Evolutionary conservation across 1,284 basidiomycete genomes (phyloP).

Genomic region (Mycena sp.): DNA sequence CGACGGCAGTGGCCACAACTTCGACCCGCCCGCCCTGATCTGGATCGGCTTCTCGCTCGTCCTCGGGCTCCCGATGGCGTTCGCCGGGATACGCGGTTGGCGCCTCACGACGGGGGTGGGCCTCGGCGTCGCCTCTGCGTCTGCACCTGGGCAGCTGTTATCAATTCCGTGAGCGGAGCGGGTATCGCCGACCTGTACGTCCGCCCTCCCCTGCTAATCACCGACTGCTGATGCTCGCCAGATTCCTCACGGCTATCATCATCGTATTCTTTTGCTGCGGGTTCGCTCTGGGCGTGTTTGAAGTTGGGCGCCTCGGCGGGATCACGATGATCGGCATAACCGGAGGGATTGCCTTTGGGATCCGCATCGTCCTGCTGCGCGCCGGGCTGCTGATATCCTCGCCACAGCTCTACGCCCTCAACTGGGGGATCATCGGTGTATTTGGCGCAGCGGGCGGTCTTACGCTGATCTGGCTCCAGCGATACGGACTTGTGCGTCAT

Average conservation of each 20-base stretch:
- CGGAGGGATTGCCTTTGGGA: constrained; percentile 65
- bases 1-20: constrained; percentile 64
- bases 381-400: constrained; percentile 56
- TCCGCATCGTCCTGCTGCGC: constrained; percentile 63
- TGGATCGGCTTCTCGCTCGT: constrained; percentile 65
- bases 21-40: constrained; percentile 57
- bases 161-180: constrained; percentile 59
- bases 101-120: constrained; percentile 63
- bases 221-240: not conserved
- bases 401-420: constrained; percentile 48
- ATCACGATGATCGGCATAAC: constrained; percentile 55
- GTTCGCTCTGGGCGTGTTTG: constrained; percentile 60
- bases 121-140: constrained; percentile 58
- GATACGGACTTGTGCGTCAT: constrained; percentile 61
- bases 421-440: constrained; percentile 61
- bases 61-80: constrained; percentile 61
- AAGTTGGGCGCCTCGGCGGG: constrained; percentile 56
- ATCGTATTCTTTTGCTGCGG: constrained; percentile 60
- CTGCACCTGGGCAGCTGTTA: constrained; percentile 49
- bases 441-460: constrained; percentile 53
- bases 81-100: constrained; percentile 64
- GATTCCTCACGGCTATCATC: constrained; percentile 56
- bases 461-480: constrained; percentile 53
- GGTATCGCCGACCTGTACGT: constrained; percentile 57
- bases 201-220: not conserved